phyloP scores from a whole-genome alignment of 2,329 filamentous ascomycete species.

The Aspergillus floridensis region DNA sequence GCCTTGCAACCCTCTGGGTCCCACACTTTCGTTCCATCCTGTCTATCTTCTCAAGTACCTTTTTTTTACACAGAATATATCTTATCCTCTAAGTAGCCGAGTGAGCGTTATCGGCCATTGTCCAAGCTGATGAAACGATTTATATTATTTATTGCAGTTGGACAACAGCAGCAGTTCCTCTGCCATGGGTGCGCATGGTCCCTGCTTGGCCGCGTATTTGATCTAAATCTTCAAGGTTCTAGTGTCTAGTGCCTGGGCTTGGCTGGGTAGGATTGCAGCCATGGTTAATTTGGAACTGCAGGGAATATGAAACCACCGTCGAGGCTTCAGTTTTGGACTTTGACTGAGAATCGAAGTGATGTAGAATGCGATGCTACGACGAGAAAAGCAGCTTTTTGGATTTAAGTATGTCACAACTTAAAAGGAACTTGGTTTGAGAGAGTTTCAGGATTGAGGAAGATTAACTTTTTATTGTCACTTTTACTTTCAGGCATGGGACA shows the following conservation, averaged over 20 bases:
- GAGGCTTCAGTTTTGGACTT: background rate
- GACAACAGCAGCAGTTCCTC: background rate
- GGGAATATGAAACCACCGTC: background rate
- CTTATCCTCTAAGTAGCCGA: background rate
- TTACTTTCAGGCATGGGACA: no score
- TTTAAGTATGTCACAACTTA: no score
- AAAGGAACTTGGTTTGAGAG: no score
- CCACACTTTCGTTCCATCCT: background rate
- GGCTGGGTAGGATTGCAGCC: background rate
- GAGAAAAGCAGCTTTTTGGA: no score
- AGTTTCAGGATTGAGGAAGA: no score
- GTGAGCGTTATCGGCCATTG: background rate
- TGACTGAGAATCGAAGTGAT: background rate
- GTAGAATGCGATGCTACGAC: no score
- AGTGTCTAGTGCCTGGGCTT: background rate
- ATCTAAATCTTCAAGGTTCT: background rate
- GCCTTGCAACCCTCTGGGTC: background rate
- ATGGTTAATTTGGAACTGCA: background rate
- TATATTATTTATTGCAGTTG: background rate
- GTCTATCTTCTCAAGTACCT: conserved; percentile 6
- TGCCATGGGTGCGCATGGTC: background rate
- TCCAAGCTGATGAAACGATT: background rate
- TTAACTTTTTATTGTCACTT: no score
- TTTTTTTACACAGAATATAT: conserved; percentile 4
- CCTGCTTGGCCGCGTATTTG: background rate